Percentiles rank a stretch among this genome's conserved stretches.
Evolutionary conservation across 345 rosid genomes (phyloP).

Genomic region (Geranium brycei): DNA sequence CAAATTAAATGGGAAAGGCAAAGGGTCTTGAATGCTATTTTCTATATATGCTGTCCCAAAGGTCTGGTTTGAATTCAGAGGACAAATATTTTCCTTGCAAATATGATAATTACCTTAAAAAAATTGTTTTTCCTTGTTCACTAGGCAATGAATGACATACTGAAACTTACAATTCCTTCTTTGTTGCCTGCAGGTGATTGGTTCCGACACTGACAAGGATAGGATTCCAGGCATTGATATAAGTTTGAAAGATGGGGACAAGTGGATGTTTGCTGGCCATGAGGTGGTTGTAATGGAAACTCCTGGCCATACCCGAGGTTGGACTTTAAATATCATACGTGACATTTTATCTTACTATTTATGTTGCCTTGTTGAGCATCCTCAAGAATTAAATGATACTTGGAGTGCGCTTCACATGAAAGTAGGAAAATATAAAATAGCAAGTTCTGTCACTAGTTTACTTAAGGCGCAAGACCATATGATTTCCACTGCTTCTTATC

Average conservation of each 20-base stretch:
- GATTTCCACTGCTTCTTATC: background rate
- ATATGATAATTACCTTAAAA: too few species aligned
- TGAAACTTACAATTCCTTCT: slow-evolving; percentile 5
- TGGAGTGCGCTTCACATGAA: background rate
- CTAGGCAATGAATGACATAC: background rate
- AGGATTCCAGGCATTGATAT: slow-evolving; percentile 92
- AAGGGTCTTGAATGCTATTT: too few species aligned
- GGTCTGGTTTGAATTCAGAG: background rate
- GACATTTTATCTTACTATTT: background rate
- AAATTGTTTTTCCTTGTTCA: background rate
- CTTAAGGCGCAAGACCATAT: background rate
- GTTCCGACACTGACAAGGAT: slow-evolving; percentile 61
- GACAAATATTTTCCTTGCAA: background rate
- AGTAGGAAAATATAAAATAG: background rate
- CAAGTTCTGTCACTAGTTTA: background rate
- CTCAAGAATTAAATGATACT: background rate
- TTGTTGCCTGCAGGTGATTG: slow-evolving; percentile 65
- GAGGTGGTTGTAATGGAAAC: slow-evolving; percentile 75
- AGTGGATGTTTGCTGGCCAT: slow-evolving; percentile 99
- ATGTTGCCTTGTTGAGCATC: background rate
- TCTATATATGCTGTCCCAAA: background rate
- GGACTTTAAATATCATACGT: background rate
- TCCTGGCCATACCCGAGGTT: slow-evolving; percentile 97
- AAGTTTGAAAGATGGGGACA: slow-evolving; percentile 68
- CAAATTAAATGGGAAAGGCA: background rate